These are phyloP conservation scores for Neospora caninum DNA, from an alignment of 169 alveolate species.

Conservation along the genomic window DNA sequence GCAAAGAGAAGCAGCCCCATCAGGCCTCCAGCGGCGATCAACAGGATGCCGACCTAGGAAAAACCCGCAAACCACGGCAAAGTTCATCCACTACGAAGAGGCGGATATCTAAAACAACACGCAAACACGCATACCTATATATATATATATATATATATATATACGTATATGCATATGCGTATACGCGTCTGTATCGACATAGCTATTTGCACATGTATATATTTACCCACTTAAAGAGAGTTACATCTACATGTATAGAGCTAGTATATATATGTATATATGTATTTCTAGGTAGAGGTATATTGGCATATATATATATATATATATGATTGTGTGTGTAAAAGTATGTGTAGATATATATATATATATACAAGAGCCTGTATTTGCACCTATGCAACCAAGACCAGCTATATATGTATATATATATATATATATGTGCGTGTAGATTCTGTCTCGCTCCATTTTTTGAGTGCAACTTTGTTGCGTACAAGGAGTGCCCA, in stretches of 20 bases:
- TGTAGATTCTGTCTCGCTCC: not conserved
- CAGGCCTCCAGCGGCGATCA: constrained; percentile 39
- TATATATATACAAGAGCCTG: too few relatives aligned
- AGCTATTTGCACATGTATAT: too few relatives aligned
- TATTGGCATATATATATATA: not conserved
- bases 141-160: not conserved
- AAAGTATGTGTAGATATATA: not conserved
- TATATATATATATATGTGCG: too few relatives aligned
- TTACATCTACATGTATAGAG: too few relatives aligned
- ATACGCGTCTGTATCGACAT: too few relatives aligned
- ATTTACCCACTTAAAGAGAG: too few relatives aligned
- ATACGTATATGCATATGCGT: not conserved
- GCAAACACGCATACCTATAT: not conserved
- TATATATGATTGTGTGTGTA: not conserved
- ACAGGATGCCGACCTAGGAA: constrained; percentile 49
- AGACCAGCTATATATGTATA: too few relatives aligned
- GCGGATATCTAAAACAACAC: not conserved
- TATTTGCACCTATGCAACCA: too few relatives aligned
- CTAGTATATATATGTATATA: not conserved
- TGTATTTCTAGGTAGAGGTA: too few relatives aligned
- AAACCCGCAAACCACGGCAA: not conserved
- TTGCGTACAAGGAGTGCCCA: constrained; percentile 51
- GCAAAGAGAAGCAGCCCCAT: constrained; percentile 33
- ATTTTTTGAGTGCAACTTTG: too few relatives aligned
- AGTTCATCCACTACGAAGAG: not conserved